Evolutionary conservation across 2,329 filamentous ascomycete genomes (phyloP).

Genomic region (Rosellinia necatrix): DNA sequence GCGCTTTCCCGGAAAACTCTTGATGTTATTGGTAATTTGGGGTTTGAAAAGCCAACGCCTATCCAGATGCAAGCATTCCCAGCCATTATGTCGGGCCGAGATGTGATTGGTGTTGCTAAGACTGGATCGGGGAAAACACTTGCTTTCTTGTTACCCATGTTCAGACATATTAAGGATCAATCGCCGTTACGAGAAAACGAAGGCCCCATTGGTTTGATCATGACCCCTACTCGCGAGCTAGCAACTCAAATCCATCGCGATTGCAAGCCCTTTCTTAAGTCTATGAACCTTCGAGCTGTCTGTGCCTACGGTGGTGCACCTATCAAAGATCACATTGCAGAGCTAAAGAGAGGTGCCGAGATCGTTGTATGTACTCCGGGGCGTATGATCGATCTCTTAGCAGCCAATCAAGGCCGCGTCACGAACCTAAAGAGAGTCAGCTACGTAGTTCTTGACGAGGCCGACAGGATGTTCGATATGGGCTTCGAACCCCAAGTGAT

Average conservation of each 20-base stretch:
- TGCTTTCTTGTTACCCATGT: conserved; percentile 95
- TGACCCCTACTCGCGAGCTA: conserved; percentile 93
- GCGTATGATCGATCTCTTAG: conserved; percentile 91
- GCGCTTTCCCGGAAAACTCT: conserved; percentile 85
- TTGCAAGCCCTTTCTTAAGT: conserved; percentile 91
- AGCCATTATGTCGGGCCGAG: conserved; percentile 91
- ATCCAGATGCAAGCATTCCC: conserved; percentile 97
- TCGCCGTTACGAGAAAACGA: conserved; percentile 79
- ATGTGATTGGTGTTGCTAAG: conserved; percentile 95
- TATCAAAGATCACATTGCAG: conserved; percentile 96
- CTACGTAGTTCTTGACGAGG: conserved; percentile 95
- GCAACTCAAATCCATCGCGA: conserved; percentile 93
- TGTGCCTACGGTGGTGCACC: conserved; percentile 95
- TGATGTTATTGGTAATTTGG: conserved; percentile 79
- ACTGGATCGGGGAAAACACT: conserved; percentile 98
- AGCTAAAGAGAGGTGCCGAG: conserved; percentile 92
- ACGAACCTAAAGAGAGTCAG: conserved; percentile 88
- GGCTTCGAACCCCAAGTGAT: conserved; percentile 98
- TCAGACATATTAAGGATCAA: conserved; percentile 96
- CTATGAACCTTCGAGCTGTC: conserved; percentile 80
- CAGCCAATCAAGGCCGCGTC: conserved; percentile 91
- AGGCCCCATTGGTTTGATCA: conserved; percentile 84
- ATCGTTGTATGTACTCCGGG: conserved; percentile 95
- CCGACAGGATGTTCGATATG: conserved; percentile 99
- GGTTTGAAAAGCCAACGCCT: conserved; percentile 86